phyloP scores from a whole-genome alignment of 169 alveolate genomes.

The Amoebophrya sp. region DNA sequence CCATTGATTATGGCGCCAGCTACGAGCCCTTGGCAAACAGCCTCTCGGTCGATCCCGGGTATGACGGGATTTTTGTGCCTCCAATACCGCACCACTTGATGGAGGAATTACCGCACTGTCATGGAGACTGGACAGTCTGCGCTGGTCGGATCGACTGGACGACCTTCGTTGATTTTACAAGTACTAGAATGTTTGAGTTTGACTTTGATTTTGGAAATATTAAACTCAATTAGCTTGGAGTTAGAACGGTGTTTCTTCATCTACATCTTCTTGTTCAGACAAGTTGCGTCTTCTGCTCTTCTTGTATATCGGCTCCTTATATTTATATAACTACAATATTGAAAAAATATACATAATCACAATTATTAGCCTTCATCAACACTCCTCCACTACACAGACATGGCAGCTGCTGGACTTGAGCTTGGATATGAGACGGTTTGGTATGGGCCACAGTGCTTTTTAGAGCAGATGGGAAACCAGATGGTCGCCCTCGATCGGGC shows the following conservation, averaged over 20 bases:
- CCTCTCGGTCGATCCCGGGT: neutral
- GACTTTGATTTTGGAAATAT: too few relatives aligned
- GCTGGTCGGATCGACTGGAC: constrained; percentile 26
- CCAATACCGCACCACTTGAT: constrained; percentile 14
- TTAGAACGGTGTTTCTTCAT: too few relatives aligned
- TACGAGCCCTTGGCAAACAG: constrained; percentile 28
- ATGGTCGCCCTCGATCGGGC: neutral
- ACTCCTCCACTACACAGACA: too few relatives aligned
- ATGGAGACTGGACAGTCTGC: constrained; percentile 24
- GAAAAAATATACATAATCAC: too few relatives aligned
- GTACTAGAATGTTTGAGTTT: too few relatives aligned
- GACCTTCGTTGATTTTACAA: constrained; percentile 30
- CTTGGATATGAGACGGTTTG: constrained; percentile 16
- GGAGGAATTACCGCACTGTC: constrained; percentile 26
- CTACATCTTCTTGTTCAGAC: too few relatives aligned
- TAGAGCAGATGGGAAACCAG: neutral
- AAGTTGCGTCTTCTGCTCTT: too few relatives aligned
- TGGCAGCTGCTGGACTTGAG: constrained; percentile 17
- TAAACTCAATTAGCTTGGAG: too few relatives aligned
- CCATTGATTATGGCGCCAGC: constrained; percentile 31
- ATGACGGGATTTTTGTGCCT: constrained; percentile 24
- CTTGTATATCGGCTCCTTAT: too few relatives aligned
- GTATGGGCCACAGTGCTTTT: constrained; percentile 18
- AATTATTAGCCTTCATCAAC: too few relatives aligned
- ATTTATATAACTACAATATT: too few relatives aligned